Evolutionary conservation across 2,329 filamentous ascomycete genomes (phyloP).

Genomic region (Calycina marina): DNA sequence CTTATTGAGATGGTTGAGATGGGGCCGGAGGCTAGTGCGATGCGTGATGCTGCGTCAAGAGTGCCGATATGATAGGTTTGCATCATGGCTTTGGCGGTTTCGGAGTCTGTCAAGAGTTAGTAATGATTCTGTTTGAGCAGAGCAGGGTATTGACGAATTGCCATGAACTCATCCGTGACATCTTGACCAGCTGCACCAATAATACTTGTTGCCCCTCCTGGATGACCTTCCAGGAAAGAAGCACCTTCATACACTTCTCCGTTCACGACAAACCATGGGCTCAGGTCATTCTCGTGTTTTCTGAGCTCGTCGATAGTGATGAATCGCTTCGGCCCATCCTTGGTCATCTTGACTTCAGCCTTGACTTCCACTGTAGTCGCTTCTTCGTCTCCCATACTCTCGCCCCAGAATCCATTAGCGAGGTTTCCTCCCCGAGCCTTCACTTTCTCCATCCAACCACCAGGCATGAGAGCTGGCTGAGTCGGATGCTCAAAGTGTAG

Average conservation of each 20-base stretch:
- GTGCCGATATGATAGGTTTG: constrained; percentile 69
- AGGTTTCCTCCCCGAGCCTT: constrained; percentile 73
- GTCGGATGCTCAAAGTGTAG: constrained; percentile 82
- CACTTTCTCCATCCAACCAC: constrained; percentile 87
- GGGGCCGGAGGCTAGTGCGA: constrained; percentile 32
- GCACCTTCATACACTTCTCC: constrained; percentile 85
- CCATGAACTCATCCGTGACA: constrained; percentile 76
- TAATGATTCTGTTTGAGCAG: constrained; percentile 1
- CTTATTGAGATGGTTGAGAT: constrained; percentile 25
- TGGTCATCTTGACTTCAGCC: constrained; percentile 65
- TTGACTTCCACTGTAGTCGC: constrained; percentile 33
- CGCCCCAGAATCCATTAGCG: constrained; percentile 73
- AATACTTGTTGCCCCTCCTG: constrained; percentile 77
- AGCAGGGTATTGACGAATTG: constrained; percentile 55
- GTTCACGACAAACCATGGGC: constrained; percentile 79
- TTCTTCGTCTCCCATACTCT: constrained; percentile 41
- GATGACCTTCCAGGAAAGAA: constrained; percentile 64
- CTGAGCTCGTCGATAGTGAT: constrained; percentile 61
- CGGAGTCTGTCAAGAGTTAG: constrained; percentile 50
- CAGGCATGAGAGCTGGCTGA: constrained; percentile 59
- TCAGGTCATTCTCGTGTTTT: constrained; percentile 45
- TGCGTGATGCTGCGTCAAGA: constrained; percentile 45
- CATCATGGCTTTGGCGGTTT: constrained; percentile 89
- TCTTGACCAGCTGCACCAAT: constrained; percentile 70
- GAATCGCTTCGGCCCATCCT: constrained; percentile 42